Conservation (phyloP, 805 yeast genomes). For the Candida golubevii region DNA sequence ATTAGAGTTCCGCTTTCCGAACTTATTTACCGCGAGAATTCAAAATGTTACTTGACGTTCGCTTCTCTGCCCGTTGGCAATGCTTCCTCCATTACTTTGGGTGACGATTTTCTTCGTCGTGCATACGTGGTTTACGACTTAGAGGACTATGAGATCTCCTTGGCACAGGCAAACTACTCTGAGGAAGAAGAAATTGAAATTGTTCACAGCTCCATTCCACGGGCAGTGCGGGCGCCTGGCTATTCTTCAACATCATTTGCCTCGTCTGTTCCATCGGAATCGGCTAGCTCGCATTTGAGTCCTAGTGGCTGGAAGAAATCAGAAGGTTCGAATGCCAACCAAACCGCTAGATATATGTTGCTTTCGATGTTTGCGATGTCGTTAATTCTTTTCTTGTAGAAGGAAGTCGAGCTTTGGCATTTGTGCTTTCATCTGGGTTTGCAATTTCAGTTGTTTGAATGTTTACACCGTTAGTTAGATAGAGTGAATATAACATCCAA, state of each 20-base stretch:
- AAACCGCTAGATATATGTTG: neutral
- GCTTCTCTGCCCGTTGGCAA: too few species aligned
- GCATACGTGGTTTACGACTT: conserved; percentile 66
- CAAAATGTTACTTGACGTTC: conserved; percentile 26
- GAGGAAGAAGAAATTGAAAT: conserved; percentile 40
- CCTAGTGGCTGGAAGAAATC: conserved; percentile 1
- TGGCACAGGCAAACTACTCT: conserved; percentile 40
- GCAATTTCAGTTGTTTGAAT: too few species aligned
- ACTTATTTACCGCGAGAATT: conserved; percentile 19
- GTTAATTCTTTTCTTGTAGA: neutral
- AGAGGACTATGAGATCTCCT: conserved; percentile 50
- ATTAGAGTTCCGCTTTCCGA: conserved; percentile 46
- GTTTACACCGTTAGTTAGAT: too few species aligned
- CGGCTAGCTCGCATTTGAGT: neutral
- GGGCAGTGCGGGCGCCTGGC: conserved; percentile 47
- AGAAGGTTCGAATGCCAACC: neutral
- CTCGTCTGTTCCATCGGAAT: neutral
- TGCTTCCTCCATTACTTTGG: conserved; percentile 38
- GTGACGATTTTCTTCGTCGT: conserved; percentile 60
- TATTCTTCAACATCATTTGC: conserved; percentile 36
- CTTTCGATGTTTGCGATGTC: neutral
- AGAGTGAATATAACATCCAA: too few species aligned
- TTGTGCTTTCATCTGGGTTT: too few species aligned
- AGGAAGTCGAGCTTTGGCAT: too few species aligned
- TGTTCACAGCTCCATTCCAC: conserved; percentile 44